These are phyloP conservation scores for Daldinia vernicosa DNA, from an alignment of 495 filamentous ascomycete species.

Conservation along the genomic window DNA sequence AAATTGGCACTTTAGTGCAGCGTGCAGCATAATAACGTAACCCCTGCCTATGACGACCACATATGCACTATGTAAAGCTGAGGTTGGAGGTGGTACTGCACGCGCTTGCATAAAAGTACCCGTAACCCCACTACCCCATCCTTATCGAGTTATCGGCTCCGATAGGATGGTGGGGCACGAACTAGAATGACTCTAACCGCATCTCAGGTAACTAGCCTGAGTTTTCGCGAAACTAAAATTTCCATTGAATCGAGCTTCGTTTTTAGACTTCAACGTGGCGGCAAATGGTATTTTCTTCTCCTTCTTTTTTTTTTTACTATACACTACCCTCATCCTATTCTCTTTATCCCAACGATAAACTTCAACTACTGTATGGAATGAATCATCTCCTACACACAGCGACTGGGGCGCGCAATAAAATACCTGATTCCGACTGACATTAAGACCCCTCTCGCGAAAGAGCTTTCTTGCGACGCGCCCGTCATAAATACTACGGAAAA, in stretches of 20 bases:
- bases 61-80: no score
- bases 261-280: neutral
- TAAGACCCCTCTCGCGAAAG: constrained; percentile 2
- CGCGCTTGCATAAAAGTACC: constrained; percentile 2
- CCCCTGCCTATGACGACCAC: constrained; percentile 29
- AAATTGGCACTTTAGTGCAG: constrained; percentile 17
- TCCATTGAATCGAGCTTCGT: constrained; percentile 12
- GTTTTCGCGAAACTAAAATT: constrained; percentile 25
- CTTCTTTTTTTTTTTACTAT: neutral
- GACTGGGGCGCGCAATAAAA: constrained; percentile 14
- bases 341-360: neutral
- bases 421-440: constrained; percentile 15
- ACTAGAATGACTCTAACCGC: constrained; percentile 42
- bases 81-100: no score
- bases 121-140: constrained; percentile 9
- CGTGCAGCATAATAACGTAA: constrained; percentile 4
- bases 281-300: no score
- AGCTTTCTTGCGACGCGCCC: neutral
- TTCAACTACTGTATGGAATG: constrained; percentile 7
- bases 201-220: constrained; percentile 34
- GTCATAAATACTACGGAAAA: constrained; percentile 15
- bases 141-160: constrained; percentile 23
- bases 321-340: neutral
- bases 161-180: constrained; percentile 46
- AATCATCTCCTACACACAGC: constrained; percentile 1